A percentile compares a stretch with the other conserved stretches of the same genome.
Conservation (phyloP, 129 eudicot species). For the Flaveria brownii region DNA sequence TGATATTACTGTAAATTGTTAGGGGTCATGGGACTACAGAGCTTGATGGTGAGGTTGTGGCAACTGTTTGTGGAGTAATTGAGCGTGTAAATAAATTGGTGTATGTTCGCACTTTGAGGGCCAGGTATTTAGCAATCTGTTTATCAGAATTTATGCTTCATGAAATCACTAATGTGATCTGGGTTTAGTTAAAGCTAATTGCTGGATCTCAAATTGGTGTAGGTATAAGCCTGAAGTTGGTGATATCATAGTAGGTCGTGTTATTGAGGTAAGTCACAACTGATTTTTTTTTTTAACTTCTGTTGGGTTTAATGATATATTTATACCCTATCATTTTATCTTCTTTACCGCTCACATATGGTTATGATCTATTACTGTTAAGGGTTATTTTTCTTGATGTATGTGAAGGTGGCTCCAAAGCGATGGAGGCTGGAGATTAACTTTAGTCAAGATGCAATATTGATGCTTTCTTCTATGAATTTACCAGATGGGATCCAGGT, state of each 20-base stretch:
- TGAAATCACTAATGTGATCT: background rate
- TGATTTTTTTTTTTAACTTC: background rate
- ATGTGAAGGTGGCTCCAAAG: constrained; percentile 81
- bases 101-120: constrained; percentile 74
- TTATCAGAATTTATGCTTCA: background rate
- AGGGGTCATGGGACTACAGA: constrained; percentile 94
- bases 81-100: constrained; percentile 88
- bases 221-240: constrained; percentile 98
- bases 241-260: constrained; percentile 91
- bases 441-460: constrained; percentile 85
- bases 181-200: constrained; percentile 20
- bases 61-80: constrained; percentile 89
- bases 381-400: background rate
- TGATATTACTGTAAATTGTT: background rate
- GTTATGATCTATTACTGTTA: background rate
- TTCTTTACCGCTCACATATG: background rate
- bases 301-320: background rate
- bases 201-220: constrained; percentile 20
- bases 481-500: constrained; percentile 95
- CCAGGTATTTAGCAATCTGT: constrained; percentile 49
- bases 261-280: constrained; percentile 58
- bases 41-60: constrained; percentile 72
- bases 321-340: background rate
- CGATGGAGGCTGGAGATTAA: constrained; percentile 96
- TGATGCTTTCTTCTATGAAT: constrained; percentile 97